Conservation (phyloP, 345 rosid species). For the Eucalyptus regnans region DNA sequence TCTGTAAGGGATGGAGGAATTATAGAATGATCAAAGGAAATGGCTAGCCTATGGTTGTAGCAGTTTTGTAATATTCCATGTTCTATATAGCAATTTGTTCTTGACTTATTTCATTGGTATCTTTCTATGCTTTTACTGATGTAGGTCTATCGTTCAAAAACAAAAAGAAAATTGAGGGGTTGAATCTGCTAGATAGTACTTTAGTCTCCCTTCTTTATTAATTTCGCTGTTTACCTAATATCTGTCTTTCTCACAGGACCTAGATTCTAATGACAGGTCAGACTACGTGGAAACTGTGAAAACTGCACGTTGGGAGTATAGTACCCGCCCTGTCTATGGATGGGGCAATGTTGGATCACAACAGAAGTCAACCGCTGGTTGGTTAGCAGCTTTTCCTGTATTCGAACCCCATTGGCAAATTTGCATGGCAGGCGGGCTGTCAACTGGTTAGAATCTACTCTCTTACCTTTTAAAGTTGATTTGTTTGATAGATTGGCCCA, state of each 20-base stretch:
- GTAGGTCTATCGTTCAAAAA: background rate
- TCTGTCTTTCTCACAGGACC: background rate
- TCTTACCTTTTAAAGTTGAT: background rate
- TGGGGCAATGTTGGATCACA: slow-evolving; percentile 80
- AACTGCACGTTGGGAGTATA: slow-evolving; percentile 92
- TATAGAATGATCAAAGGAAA: background rate
- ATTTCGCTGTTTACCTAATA: background rate
- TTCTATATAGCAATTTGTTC: background rate
- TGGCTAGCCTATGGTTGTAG: background rate
- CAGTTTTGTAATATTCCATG: background rate
- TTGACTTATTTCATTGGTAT: background rate
- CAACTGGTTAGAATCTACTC: slow-evolving; percentile 53
- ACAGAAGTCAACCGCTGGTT: slow-evolving; percentile 94
- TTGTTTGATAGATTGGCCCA: background rate
- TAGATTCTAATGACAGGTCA: slow-evolving; percentile 40
- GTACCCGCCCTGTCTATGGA: slow-evolving; percentile 82
- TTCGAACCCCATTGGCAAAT: slow-evolving; percentile 99
- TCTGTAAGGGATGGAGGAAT: background rate
- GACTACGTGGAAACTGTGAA: slow-evolving; percentile 52
- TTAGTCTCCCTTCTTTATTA: background rate
- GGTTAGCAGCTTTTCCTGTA: slow-evolving; percentile 95
- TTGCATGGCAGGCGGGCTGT: slow-evolving; percentile 97
- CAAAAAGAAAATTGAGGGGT: background rate
- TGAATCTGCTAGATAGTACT: background rate
- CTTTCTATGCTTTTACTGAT: background rate